Percentiles rank a stretch among this genome's conserved stretches.
These are phyloP conservation scores for Pichiaceae sp. DNA, from an alignment of 1,139 yeast species.

Conservation along the genomic window DNA sequence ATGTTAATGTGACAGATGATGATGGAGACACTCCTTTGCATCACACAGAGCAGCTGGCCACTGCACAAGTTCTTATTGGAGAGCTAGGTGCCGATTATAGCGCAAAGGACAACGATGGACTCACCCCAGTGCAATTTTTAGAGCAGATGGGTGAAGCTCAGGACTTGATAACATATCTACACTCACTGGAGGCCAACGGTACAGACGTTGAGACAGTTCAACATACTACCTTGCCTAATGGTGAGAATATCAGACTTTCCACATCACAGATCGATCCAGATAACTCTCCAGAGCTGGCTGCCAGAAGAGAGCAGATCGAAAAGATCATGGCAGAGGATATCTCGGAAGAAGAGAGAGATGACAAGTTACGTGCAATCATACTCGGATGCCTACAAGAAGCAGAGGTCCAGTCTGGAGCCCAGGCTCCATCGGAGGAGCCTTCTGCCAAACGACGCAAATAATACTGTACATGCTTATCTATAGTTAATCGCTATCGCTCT, in stretches of 20 bases:
- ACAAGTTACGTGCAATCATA: conserved; percentile 60
- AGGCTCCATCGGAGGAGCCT: neutral
- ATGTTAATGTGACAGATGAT: conserved; percentile 69
- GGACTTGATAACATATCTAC: conserved; percentile 59
- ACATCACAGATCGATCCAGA: conserved; percentile 36
- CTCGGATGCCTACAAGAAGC: conserved; percentile 57
- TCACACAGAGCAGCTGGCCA: conserved; percentile 65
- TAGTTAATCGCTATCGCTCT: too few species aligned
- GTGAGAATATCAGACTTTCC: conserved; percentile 51
- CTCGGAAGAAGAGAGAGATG: conserved; percentile 38
- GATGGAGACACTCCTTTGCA: conserved; percentile 97
- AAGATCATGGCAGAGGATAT: conserved; percentile 68
- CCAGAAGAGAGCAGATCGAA: conserved; percentile 55
- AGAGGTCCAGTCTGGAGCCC: conserved; percentile 40
- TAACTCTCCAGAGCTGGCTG: conserved; percentile 9
- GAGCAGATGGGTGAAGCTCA: conserved; percentile 86
- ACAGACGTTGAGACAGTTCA: conserved; percentile 12
- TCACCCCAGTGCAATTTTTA: conserved; percentile 53
- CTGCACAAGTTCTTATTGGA: conserved; percentile 61
- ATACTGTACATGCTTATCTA: too few species aligned
- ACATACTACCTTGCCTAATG: conserved; percentile 29
- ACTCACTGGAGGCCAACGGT: conserved; percentile 13
- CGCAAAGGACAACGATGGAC: conserved; percentile 61
- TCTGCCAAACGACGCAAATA: neutral
- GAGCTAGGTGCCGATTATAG: conserved; percentile 59